These are phyloP conservation scores for Syzygium malaccense DNA, from an alignment of 441 rosid genomes.

Conservation along the genomic window DNA sequence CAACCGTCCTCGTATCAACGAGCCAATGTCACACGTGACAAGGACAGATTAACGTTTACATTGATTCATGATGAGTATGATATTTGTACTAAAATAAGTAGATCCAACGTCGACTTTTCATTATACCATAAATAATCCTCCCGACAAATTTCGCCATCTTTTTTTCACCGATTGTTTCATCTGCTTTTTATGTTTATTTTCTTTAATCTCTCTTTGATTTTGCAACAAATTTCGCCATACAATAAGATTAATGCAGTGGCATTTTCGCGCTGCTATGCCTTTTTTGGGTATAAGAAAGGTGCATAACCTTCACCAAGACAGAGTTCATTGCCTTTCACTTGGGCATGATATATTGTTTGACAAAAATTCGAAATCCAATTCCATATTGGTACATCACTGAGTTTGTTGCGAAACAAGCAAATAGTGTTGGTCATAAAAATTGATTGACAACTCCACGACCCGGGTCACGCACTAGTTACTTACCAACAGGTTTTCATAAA, in stretches of 20 bases:
- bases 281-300: not conserved
- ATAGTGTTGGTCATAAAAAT: not conserved
- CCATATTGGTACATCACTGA: not conserved
- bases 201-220: not conserved
- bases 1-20: not conserved
- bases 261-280: not conserved
- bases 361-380: not conserved
- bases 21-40: not conserved
- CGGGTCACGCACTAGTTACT: fast-evolving
- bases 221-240: not conserved
- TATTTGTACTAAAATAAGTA: not conserved
- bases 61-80: not conserved
- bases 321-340: not conserved
- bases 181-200: not conserved
- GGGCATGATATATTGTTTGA: not conserved
- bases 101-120: not conserved
- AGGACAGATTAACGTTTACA: not conserved
- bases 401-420: not conserved
- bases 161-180: not conserved
- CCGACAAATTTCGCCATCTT: not conserved
- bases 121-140: not conserved
- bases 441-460: not conserved
- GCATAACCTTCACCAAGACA: not conserved
- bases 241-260: not conserved
- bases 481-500: fast-evolving